Evolutionary conservation across 352 stramenopile genomes (phyloP), one percentile per base, ranked within the genome.

Genomic region (Globisporangium alternatum): DNA sequence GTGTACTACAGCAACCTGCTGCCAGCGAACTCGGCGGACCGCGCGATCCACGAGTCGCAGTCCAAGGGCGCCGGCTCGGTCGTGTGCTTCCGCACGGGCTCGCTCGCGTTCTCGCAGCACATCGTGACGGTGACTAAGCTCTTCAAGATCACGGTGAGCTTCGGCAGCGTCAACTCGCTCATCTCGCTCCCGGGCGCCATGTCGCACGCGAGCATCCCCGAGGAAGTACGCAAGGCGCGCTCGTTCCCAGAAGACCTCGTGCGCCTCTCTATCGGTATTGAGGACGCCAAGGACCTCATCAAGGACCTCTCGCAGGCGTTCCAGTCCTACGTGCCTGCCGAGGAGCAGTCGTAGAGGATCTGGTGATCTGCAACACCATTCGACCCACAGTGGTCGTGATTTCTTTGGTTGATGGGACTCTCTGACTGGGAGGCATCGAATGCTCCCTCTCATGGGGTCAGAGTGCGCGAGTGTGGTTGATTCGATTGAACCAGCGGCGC

Each of bases 181-280:
- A 97, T 97, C 64, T 96, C 89, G 62, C 76, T 97, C 51, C 91
- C 90, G 2, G 90, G 86, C 48, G 88, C 96, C 28, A 99, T 99
- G 96, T 98, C 96, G 8, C 97, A 99, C 78, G 92, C 93, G 30
- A 97, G 84, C 41, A 96, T 99, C 41, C 89, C 95, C 0, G 78
- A 93, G 62, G 94, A 98, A 63, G 88, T 98, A 56, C 89, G 95
- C 59, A 89, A 92, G 65, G 77, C 83, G 33, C 78, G 96, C 8
- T 85, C 93, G 13, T 96, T 99, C 70, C 90, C 94, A 39, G 95
- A 98, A 70, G 89, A 95, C 62, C 74, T 99, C 31, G 90, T 99
- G 67, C 88, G 96, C 53, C 74, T 99, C 7, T 97, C 88, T 21
- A 95, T 98, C 56, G 97, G 97, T 44, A 92, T 99, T 51, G 97